phyloP scores from a whole-genome alignment of 2,329 filamentous ascomycete genomes.

The Didymella exigua region DNA sequence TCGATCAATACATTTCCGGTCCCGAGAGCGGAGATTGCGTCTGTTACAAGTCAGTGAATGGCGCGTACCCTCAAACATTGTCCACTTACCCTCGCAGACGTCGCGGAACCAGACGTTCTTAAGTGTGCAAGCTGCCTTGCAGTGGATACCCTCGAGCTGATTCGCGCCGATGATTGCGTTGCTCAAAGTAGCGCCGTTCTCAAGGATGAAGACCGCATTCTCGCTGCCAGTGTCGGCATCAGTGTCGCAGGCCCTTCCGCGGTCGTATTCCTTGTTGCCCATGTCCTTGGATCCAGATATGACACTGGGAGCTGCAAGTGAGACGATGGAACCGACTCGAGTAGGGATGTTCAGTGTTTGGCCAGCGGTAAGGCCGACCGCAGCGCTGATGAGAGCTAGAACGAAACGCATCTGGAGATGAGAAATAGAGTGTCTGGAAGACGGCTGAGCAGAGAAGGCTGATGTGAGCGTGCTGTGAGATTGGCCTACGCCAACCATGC shows the following conservation, averaged over 20 bases:
- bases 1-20: constrained; percentile 39
- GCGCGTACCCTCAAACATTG: neutral
- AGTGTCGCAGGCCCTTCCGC: constrained; percentile 15
- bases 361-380: constrained; percentile 29
- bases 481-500: neutral
- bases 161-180: constrained; percentile 59
- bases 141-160: constrained; percentile 57
- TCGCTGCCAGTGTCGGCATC: constrained; percentile 18
- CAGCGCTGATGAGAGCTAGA: constrained; percentile 34
- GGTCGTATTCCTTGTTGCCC: constrained; percentile 19
- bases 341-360: constrained; percentile 38
- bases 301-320: constrained; percentile 23
- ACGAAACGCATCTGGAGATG: constrained; percentile 9
- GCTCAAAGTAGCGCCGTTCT: constrained; percentile 54
- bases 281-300: constrained; percentile 20
- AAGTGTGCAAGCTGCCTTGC: constrained; percentile 53
- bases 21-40: constrained; percentile 28
- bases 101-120: constrained; percentile 26
- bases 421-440: no score
- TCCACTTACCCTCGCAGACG: constrained; percentile 28
- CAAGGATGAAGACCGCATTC: constrained; percentile 57
- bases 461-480: neutral
- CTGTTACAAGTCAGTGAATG: neutral
- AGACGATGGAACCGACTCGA: constrained; percentile 30
- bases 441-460: neutral